phyloP scores from a whole-genome alignment of 495 filamentous ascomycete genomes.

The Cercophora newfieldiana region DNA sequence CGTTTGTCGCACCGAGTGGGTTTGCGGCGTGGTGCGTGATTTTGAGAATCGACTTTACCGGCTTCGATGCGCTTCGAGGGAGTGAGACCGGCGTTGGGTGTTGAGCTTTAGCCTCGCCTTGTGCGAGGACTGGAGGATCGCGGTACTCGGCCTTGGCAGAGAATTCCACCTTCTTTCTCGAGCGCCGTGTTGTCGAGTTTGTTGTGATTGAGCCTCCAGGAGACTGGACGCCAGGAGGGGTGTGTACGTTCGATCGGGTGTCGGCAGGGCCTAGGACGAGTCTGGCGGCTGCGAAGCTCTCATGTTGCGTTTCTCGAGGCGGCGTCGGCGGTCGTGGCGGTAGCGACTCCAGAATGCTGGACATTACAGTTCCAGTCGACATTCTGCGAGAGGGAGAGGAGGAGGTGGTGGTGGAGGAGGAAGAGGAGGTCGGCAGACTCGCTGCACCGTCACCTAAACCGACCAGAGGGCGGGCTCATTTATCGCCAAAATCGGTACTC shows the following conservation, averaged over 20 bases:
- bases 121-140: constrained; percentile 53
- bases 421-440: constrained; percentile 17
- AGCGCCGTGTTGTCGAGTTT: constrained; percentile 54
- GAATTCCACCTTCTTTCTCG: constrained; percentile 71
- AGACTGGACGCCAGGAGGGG: constrained; percentile 49
- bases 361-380: constrained; percentile 45
- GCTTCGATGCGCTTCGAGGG: constrained; percentile 63
- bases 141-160: constrained; percentile 72
- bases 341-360: constrained; percentile 45
- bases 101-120: constrained; percentile 42
- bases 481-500: constrained; percentile 2
- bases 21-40: constrained; percentile 50
- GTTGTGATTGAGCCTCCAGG: constrained; percentile 57
- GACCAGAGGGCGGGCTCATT: constrained; percentile 13
- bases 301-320: constrained; percentile 50
- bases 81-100: constrained; percentile 46
- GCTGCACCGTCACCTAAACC: constrained; percentile 21
- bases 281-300: constrained; percentile 26
- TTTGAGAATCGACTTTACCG: constrained; percentile 87
- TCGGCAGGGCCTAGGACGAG: constrained; percentile 34
- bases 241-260: constrained; percentile 42
- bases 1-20: constrained; percentile 42
- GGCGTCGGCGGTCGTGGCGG: constrained; percentile 57
- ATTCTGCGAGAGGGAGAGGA: constrained; percentile 40
- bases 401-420: too few species aligned